phyloP scores from a whole-genome alignment of 805 yeast genomes.

The Metschnikowia aberdeeniae region DNA sequence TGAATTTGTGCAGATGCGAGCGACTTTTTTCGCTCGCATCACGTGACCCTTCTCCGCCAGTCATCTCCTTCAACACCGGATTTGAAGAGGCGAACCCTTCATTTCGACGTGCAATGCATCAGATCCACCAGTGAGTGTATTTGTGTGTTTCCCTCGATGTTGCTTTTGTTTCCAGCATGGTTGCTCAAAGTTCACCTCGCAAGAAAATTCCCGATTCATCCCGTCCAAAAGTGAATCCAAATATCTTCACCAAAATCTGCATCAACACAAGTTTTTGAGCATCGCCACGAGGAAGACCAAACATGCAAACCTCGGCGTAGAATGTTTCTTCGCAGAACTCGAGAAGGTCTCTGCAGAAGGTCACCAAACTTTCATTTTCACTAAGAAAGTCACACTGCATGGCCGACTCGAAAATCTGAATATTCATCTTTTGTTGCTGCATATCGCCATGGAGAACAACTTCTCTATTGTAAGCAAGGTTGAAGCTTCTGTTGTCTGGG shows the following conservation, averaged over 20 bases:
- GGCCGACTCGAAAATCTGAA: background rate
- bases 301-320: background rate
- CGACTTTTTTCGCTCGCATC: constrained; percentile 2
- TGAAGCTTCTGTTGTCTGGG: background rate
- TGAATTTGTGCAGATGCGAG: background rate
- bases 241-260: constrained; percentile 5
- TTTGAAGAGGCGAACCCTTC: no score
- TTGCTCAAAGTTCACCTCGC: background rate
- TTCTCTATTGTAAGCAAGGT: background rate
- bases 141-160: no score
- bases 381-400: background rate
- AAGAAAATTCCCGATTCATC: background rate
- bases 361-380: background rate
- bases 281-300: constrained; percentile 9
- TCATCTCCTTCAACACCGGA: background rate
- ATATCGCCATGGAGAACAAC: background rate
- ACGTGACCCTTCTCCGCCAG: background rate
- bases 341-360: constrained; percentile 2
- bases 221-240: background rate
- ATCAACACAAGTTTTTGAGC: constrained; percentile 1
- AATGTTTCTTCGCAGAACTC: constrained; percentile 1
- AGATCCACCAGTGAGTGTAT: no score
- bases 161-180: no score
- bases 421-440: background rate
- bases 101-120: no score